These are phyloP conservation scores for Pontederia crassipes DNA, from an alignment of 176 grass and related monocot genomes.

Conservation along the genomic window DNA sequence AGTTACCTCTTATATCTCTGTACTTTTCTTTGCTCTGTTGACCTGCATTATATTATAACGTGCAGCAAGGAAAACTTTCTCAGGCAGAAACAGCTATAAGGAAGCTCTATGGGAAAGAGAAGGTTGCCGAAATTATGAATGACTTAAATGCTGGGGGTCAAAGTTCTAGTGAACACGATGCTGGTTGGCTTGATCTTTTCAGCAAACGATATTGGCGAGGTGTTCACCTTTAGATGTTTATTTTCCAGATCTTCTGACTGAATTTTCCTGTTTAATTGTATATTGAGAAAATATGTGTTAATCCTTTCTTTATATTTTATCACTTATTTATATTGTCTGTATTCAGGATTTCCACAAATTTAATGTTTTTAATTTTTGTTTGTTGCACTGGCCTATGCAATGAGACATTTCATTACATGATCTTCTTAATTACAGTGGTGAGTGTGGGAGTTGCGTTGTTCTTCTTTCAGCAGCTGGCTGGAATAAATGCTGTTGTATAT, in stretches of 20 bases:
- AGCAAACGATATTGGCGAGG: slow-evolving; percentile 92
- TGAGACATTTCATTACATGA: background rate
- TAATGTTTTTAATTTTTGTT: background rate
- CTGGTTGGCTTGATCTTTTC: slow-evolving; percentile 96
- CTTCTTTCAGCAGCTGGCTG: slow-evolving; percentile 94
- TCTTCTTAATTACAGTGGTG: slow-evolving; percentile 53
- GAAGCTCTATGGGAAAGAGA: slow-evolving; percentile 90
- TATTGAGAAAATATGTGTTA: too few relatives aligned
- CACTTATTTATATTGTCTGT: too few relatives aligned
- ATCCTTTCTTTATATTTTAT: too few relatives aligned
- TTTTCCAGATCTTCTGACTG: too few relatives aligned
- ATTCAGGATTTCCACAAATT: background rate
- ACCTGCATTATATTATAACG: slow-evolving; percentile 3
- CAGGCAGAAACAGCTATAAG: slow-evolving; percentile 92
- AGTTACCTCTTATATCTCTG: background rate
- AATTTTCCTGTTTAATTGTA: too few relatives aligned
- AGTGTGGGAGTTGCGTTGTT: slow-evolving; percentile 88
- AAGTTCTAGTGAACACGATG: slow-evolving; percentile 71
- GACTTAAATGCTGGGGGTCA: slow-evolving; percentile 61
- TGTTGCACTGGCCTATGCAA: background rate
- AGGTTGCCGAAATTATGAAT: slow-evolving; percentile 73
- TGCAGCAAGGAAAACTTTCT: slow-evolving; percentile 79
- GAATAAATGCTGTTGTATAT: slow-evolving; percentile 98
- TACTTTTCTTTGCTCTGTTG: background rate
- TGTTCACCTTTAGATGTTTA: slow-evolving; percentile 4